Percentiles rank a stretch among this genome's conserved stretches.
These are phyloP conservation scores for Leccinum griseonigrum DNA, from an alignment of 1,284 basidiomycete genomes.

Conservation along the genomic window DNA sequence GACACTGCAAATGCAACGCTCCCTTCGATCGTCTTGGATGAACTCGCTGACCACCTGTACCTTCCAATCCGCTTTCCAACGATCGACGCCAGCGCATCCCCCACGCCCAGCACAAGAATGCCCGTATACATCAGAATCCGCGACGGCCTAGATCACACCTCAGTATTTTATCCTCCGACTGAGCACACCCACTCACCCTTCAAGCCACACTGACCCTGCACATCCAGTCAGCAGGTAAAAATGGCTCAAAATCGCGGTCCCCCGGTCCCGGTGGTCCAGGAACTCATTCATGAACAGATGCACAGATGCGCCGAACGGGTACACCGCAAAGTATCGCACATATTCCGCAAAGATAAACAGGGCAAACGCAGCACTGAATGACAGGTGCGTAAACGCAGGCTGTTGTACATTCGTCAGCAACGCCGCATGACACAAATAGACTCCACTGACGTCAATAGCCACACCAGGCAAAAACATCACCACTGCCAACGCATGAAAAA, in stretches of 20 bases:
- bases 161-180: constrained; percentile 4
- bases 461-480: constrained; percentile 96
- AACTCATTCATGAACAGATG: constrained; percentile 99
- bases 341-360: constrained; percentile 96
- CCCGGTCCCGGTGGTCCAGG: constrained; percentile 91
- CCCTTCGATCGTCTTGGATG: constrained; percentile 91
- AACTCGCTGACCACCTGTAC: constrained; percentile 79
- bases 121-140: constrained; percentile 85
- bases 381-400: constrained; percentile 95
- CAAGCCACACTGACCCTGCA: constrained; percentile 92
- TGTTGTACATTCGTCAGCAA: constrained; percentile 36
- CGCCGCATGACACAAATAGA: constrained; percentile 11
- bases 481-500: constrained; percentile 95
- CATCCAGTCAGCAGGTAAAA: constrained; percentile 97
- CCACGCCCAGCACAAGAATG: constrained; percentile 86
- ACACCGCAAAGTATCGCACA: constrained; percentile 96
- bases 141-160: constrained; percentile 50
- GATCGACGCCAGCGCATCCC: constrained; percentile 93
- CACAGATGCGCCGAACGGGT: constrained; percentile 91
- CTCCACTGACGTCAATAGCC: constrained; percentile 78
- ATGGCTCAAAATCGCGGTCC: constrained; percentile 95
- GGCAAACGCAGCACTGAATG: constrained; percentile 92
- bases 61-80: constrained; percentile 83
- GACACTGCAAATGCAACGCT: constrained; percentile 80
- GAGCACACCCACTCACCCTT: constrained; percentile 61